Base-by-base conservation (phyloP, 2,329 filamentous ascomycete species). In the Albifimbria verrucaria region DNA sequence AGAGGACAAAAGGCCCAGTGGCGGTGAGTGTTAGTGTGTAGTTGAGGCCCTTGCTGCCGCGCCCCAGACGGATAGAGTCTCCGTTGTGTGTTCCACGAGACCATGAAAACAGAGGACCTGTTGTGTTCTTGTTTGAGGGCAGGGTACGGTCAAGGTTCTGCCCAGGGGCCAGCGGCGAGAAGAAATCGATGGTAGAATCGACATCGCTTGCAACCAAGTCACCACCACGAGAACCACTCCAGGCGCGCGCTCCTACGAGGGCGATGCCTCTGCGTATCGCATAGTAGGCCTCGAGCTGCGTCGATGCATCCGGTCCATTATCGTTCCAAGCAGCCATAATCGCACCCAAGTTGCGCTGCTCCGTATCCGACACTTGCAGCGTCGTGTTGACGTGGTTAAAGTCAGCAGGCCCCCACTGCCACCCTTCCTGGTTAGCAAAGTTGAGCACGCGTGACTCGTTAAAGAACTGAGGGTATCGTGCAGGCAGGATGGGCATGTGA, bases 291-390 rank as follows among this genome's bases (percentile, higher is more conserved):
- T 78, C 76, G 0, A 76, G 62, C 60, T 78, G 74, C 1, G 74
- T 77, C 3, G 73, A 75, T 1, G 76, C 75, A 55, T 77, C 75
- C 0, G 75, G 70, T 0, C 76, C 76, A 47, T 76, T 77, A 51
- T 79, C 76, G 48, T 74, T 78, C 76, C 76, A 79, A 1, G 74
- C 73, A 0, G 75, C 75, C 18, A 76, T 49, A 21, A 73, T 68
- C 3, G 72, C 71, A 3, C 72, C 75, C 46, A 51, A 61, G 39
- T 65, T 65, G 39, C 61, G 65, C 7, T 53, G 61, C 2, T 68
- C 68, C 0, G 52, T 60, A 0, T 64, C 54, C 1, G 63, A 52
- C 2, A 75, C 57, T 57, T 76, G 74, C 57, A 69, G 60, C 0
- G 70, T 74, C 4, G 51, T 62, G 50, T 77, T 77, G 28, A 75